Conservation (phyloP, 306 rosid genomes). For the Sphenostylis stenocarpa region DNA sequence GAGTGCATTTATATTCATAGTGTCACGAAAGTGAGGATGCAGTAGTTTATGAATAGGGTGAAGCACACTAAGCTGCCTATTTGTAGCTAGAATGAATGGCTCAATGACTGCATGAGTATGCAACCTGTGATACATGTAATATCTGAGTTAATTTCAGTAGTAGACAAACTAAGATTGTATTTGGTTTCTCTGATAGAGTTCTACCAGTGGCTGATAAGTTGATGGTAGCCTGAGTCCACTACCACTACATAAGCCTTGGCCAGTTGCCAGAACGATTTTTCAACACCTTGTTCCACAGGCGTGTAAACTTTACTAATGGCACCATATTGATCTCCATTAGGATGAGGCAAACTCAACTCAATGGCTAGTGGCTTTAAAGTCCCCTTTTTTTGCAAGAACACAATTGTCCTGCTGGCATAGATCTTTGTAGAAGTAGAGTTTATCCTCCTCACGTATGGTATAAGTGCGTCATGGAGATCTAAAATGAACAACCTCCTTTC, state of each 20-base stretch:
- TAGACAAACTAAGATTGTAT: not conserved
- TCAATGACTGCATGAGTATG: constrained; percentile 76
- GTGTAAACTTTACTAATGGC: constrained; percentile 53
- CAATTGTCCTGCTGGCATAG: constrained; percentile 70
- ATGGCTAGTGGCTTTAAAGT: constrained; percentile 74
- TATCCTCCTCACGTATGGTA: constrained; percentile 70
- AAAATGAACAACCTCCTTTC: constrained; percentile 57
- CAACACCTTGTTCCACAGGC: constrained; percentile 56
- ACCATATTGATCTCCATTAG: constrained; percentile 59
- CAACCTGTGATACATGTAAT: constrained; percentile 54
- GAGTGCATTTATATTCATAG: constrained; percentile 80
- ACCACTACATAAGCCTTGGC: constrained; percentile 78
- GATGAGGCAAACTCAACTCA: constrained; percentile 74
- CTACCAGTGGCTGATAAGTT: constrained; percentile 84
- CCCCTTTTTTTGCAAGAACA: constrained; percentile 56
- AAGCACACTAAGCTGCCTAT: constrained; percentile 75
- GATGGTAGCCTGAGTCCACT: constrained; percentile 79
- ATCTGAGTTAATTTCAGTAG: not conserved
- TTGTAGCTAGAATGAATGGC: constrained; percentile 79
- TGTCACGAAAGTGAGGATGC: constrained; percentile 79
- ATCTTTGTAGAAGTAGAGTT: constrained; percentile 59
- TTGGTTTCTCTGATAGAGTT: constrained; percentile 8
- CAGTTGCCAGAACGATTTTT: constrained; percentile 65
- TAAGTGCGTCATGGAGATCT: constrained; percentile 71
- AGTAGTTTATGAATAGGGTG: constrained; percentile 81